Evolutionary conservation across 2,329 filamentous ascomycete genomes (phyloP).

Genomic region (Pyrenochaeta sp.): DNA sequence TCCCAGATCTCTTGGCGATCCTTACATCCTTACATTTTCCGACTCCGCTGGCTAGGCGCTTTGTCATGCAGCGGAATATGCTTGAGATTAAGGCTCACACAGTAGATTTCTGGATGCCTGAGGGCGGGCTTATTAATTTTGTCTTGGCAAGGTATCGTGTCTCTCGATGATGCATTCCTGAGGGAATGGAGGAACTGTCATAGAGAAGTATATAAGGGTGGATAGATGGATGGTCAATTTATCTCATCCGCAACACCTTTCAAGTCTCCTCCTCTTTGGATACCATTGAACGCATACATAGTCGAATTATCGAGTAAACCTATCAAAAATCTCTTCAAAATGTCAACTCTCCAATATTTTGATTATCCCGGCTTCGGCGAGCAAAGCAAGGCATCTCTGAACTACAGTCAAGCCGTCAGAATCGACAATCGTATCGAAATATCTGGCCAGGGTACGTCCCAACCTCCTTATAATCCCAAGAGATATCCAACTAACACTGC

Average conservation of each 20-base stretch:
- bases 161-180: too few relatives aligned
- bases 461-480: background rate
- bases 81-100: background rate
- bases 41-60: conserved; percentile 2
- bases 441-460: conserved; percentile 32
- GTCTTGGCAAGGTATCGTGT: background rate
- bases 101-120: background rate
- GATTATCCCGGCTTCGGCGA: conserved; percentile 35
- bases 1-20: too few relatives aligned
- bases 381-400: conserved; percentile 21
- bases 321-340: conserved; percentile 1
- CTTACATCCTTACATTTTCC: too few relatives aligned
- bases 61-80: background rate
- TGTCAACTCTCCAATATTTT: conserved; percentile 34
- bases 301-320: too few relatives aligned
- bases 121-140: background rate
- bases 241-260: too few relatives aligned
- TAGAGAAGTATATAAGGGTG: background rate
- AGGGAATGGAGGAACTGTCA: too few relatives aligned
- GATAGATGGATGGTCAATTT: background rate
- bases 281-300: too few relatives aligned
- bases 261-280: too few relatives aligned
- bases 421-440: conserved; percentile 33
- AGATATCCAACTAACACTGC: background rate
- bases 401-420: conserved; percentile 37